A percentile compares a stretch with the other conserved stretches of the same genome.
These are phyloP conservation scores for Nakazawaea pomicola DNA, from an alignment of 805 yeast genomes.

Conservation along the genomic window DNA sequence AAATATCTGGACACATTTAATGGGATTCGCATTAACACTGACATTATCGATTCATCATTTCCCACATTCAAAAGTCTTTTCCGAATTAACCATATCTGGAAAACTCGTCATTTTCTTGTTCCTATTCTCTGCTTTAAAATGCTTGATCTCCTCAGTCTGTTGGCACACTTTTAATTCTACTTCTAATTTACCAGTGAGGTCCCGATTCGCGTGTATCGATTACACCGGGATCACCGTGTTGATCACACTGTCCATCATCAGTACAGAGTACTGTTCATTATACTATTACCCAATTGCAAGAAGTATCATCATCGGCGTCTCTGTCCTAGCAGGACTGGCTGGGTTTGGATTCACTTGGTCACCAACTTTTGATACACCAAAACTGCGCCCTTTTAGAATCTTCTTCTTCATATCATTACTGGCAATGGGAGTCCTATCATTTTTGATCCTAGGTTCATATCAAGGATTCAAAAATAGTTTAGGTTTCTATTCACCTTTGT, in stretches of 20 bases:
- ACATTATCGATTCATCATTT: conserved; percentile 56
- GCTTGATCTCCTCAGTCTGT: conserved; percentile 70
- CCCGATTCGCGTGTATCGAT: conserved; percentile 87
- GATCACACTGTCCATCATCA: conserved; percentile 82
- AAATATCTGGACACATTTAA: conserved; percentile 89
- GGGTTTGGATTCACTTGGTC: conserved; percentile 88
- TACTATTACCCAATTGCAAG: conserved; percentile 50
- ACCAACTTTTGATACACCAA: conserved; percentile 86
- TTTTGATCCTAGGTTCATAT: conserved; percentile 45
- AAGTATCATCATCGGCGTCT: conserved; percentile 48
- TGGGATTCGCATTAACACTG: conserved; percentile 58
- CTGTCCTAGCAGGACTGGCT: conserved; percentile 59
- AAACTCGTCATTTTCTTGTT: conserved; percentile 53
- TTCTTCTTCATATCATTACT: conserved; percentile 78
- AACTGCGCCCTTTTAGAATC: conserved; percentile 73
- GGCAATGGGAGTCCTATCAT: conserved; percentile 65
- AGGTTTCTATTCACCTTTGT: conserved; percentile 59
- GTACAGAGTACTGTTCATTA: conserved; percentile 79
- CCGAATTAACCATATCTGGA: conserved; percentile 37
- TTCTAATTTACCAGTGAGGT: conserved; percentile 54
- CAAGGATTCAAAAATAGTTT: conserved; percentile 54
- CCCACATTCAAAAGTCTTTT: conserved; percentile 54
- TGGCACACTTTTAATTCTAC: conserved; percentile 94
- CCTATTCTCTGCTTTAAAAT: conserved; percentile 66
- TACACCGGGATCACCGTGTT: conserved; percentile 90